Evolutionary conservation across 441 rosid species (phyloP), one percentile per base, ranked within the genome.

Genomic region (Adansonia gregorii): DNA sequence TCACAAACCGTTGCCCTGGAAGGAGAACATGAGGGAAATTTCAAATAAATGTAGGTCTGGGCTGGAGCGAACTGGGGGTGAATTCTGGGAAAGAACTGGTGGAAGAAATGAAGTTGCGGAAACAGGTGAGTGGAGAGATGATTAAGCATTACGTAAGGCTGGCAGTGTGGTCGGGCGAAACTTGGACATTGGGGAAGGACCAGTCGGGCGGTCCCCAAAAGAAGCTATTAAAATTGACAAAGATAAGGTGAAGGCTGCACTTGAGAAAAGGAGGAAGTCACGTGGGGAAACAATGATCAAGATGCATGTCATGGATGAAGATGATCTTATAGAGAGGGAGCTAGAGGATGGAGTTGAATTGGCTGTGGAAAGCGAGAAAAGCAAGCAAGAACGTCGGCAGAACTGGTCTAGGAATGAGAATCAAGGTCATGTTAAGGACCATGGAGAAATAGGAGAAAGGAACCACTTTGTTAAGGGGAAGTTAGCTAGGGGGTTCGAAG

Each of bases 141-240:
- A 87, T 60, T 80, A 80, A 65, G 52, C 77, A 55, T 77, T 68
- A 65, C 72, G 60, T 20, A 85, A 82, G 85, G 20, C 82, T 71
- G 72, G 68, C 45, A 43, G 67, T 56, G 19, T 79, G 24, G 71
- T 71, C 46, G 78, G 84, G 55, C 83, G 94, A 77, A 86, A 83
- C 80, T 75, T 82, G 73, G 90, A 88, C 73, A 86, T 24, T 24
- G 1, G 87, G 66, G 98, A 92, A 78, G 91, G 85, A 45, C 85
- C 85, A 63, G 86, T 91, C 8, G 80, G 92, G 31, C 98, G 86
- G 73, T 89, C 98, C 0, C 95, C 98, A 7, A 91, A 85, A 67
- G 94, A 90, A 79, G 91, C 91, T 31, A 78, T 93, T n/a, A 94
- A 87, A 84, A 84, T 94, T 48, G 91, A 90, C 78, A 87, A 86